Percentiles rank a stretch among this genome's conserved stretches.
Conservation (phyloP, 1,139 yeast genomes). For the Saccharomyces hybrid region DNA sequence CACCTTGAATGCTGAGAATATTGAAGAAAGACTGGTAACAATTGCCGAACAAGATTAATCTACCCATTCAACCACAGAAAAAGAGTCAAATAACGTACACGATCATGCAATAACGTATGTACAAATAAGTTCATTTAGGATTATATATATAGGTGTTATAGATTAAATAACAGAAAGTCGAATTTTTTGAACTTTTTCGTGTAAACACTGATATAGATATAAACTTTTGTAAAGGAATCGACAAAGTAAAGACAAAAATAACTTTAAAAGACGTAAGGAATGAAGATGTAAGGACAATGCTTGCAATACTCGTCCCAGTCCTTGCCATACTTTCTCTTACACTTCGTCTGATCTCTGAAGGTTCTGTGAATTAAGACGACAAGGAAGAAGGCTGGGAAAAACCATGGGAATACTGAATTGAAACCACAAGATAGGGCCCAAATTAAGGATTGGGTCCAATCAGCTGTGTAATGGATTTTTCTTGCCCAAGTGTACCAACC, state of each 20-base stretch:
- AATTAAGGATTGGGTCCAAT: slow-evolving; percentile 74
- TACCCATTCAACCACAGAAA: neutral
- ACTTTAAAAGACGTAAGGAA: slow-evolving; percentile 68
- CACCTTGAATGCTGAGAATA: slow-evolving; percentile 71
- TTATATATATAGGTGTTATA: neutral
- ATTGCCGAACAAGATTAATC: slow-evolving; percentile 89
- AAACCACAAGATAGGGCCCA: slow-evolving; percentile 94
- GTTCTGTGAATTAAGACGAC: slow-evolving; percentile 85
- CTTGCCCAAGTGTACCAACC: slow-evolving; percentile 94
- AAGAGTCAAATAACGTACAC: neutral
- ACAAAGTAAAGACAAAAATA: neutral
- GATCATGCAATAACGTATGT: neutral
- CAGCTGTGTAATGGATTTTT: slow-evolving; percentile 93
- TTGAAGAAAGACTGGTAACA: slow-evolving; percentile 86
- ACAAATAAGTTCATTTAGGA: neutral
- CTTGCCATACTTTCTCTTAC: slow-evolving; percentile 78
- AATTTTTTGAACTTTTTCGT: neutral
- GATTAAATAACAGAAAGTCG: neutral
- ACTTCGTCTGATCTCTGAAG: slow-evolving; percentile 74
- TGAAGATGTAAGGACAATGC: slow-evolving; percentile 85
- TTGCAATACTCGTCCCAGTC: slow-evolving; percentile 87
- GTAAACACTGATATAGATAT: neutral
- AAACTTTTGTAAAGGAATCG: neutral
- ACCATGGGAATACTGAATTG: slow-evolving; percentile 87
- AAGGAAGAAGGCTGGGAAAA: slow-evolving; percentile 86